A percentile compares a stretch with the other conserved stretches of the same genome.
Evolutionary conservation across 257 asterid species (phyloP).

Genomic region (Gynochthodes officinalis): DNA sequence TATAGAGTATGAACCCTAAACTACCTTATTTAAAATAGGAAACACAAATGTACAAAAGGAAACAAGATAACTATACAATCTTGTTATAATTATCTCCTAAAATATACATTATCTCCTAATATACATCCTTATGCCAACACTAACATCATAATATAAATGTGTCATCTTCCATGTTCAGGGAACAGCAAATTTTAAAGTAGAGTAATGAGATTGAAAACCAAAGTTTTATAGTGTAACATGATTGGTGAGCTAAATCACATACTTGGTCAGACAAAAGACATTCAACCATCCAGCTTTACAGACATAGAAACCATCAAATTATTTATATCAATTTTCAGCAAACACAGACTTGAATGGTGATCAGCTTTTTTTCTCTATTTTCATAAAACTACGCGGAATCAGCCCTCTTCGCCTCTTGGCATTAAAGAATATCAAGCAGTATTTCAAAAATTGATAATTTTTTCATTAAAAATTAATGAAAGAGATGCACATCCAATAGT

Average conservation of each 20-base stretch:
- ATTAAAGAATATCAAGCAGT: not conserved
- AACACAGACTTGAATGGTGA: not conserved
- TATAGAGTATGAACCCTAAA: too few species aligned
- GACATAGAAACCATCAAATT: not conserved
- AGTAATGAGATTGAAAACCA: not conserved
- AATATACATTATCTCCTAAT: too few species aligned
- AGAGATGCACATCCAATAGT: constrained; percentile 9
- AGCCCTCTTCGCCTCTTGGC: not conserved
- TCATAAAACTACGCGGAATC: not conserved
- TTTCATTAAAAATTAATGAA: not conserved
- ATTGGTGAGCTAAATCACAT: not conserved
- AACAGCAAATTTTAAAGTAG: not conserved
- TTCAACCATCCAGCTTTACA: not conserved
- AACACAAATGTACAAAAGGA: too few species aligned
- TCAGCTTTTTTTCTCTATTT: too few species aligned
- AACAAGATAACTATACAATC: too few species aligned
- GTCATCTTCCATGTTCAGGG: not conserved
- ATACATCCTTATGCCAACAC: too few species aligned
- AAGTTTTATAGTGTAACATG: not conserved
- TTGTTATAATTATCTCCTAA: too few species aligned
- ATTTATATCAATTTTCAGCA: not conserved
- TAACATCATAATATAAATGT: not conserved
- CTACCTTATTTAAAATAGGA: too few species aligned
- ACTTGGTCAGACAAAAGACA: not conserved
- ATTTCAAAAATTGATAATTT: not conserved